Evolutionary conservation across 352 stramenopile genomes (phyloP).

Genomic region (Globisporangium mamillatum): DNA sequence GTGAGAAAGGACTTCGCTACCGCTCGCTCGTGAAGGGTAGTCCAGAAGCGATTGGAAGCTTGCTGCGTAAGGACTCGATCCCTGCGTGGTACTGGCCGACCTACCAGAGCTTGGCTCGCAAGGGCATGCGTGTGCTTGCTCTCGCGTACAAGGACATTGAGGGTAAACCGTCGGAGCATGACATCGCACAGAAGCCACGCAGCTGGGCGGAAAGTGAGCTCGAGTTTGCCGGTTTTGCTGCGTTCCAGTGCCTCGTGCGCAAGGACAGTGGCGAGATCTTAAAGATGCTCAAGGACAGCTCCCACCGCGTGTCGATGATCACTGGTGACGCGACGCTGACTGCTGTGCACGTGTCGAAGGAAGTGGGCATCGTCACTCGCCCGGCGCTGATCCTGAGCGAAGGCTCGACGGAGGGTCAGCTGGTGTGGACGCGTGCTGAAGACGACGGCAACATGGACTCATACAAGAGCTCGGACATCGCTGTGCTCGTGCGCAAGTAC

Average conservation of each 20-base stretch:
- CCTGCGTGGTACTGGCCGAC: constrained; percentile 90
- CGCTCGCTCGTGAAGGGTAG: constrained; percentile 97
- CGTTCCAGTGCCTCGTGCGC: constrained; percentile 90
- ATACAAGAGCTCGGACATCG: constrained; percentile 67
- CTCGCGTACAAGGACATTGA: constrained; percentile 94
- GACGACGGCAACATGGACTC: constrained; percentile 66
- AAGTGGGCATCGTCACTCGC: constrained; percentile 92
- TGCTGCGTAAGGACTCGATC: constrained; percentile 82
- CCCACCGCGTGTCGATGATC: constrained; percentile 97
- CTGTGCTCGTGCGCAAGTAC: constrained; percentile 69
- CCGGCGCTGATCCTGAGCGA: constrained; percentile 74
- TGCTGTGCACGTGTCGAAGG: constrained; percentile 94
- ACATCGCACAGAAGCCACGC: constrained; percentile 80
- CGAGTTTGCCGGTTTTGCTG: constrained; percentile 93
- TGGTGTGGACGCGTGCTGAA: constrained; percentile 82
- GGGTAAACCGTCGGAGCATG: constrained; percentile 55
- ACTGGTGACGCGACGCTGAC: constrained; percentile 98
- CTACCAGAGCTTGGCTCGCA: constrained; percentile 80
- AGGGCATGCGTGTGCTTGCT: constrained; percentile 92
- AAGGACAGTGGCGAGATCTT: constrained; percentile 96
- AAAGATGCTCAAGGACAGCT: constrained; percentile 89
- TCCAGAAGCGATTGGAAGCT: constrained; percentile 89
- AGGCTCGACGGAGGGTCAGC: constrained; percentile 26
- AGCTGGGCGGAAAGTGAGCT: constrained; percentile 93
- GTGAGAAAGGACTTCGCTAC: constrained; percentile 58